Evolutionary conservation across 1,139 yeast species (phyloP), one percentile per base, ranked within the genome.

Genomic region (Saccharomyces uvarum): DNA sequence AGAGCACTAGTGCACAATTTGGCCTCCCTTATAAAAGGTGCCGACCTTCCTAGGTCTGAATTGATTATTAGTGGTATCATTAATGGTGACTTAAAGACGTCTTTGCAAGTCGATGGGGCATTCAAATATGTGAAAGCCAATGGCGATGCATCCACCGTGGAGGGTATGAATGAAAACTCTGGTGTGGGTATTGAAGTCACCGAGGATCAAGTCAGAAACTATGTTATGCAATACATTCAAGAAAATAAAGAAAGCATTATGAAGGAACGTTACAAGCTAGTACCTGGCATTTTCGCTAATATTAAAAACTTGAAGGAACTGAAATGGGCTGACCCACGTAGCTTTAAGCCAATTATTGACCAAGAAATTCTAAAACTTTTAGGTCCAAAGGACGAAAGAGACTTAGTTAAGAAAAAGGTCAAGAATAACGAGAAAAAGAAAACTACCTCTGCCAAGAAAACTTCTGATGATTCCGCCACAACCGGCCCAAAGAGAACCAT

Each of bases 361-460:
- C 83, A 78, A 51, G 82, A 86, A 64, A 76, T 90, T 26, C 73
- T 88, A 59, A 81, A 75, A 49, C 72, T 84, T 28, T 74, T 90
- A 54, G 99, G 99, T 24, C 98, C 99, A 52, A 93, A 91, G 72
- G 99, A 93, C 68, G 99, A 91, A 68, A 83, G 99, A 59, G 99
- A 93, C 69, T 77, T 84, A 26, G 79, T 84, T 54, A 88, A 88
- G 74, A 86, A 88, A 76, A 88, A 84, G 67, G 85, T 86, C 76
- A 83, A 83, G 68, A 38, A 38, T 11, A 38, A 38, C 16, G 77
- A 78, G 69, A 59, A 58, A 44, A 73, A 75, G 64, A 71, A 73
- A 29, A 54, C 60, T 6, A 64, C 64, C 11, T 52, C 59, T 27
- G 64, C 63, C 14, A 67, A 66, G 14, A 66, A 65, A 41, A 61